Evolutionary conservation across 352 stramenopile genomes (phyloP), one percentile per base, ranked within the genome.

Genomic region (Pythium oligandrum): DNA sequence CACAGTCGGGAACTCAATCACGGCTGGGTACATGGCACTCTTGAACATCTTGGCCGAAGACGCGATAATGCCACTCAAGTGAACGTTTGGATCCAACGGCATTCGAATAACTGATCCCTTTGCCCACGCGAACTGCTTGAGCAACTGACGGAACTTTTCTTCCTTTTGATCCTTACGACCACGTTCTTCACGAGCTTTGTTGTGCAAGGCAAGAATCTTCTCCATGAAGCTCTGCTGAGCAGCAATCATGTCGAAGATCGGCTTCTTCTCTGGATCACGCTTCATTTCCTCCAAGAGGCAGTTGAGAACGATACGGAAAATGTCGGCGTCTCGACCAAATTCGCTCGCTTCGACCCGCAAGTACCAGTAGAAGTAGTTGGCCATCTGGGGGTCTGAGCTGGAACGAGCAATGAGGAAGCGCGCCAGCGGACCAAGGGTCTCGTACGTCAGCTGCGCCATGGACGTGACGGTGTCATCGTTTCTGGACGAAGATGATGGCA

Each of bases 291-390:
- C 90, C n/a, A 96, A 85, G 59, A 99, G 83, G 61, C 98, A 96
- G 52, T 84, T 90, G 2, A 92, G 57, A 32, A 91, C 81, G n/a
- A 68, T 63, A 12, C 70, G 75, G 58, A 93, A 93, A 40, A 94
- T 87, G 44, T 92, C 80, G 2, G 69, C 75, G 54, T 95, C 80
- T 30, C 76, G 78, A 7, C 62, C 80, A 52, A 85, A 70, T 48
- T 95, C 84, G 3, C 74, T 70, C 34, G 82, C 68, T 51, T 95
- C 84, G 4, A 93, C 84, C 48, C 92, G 86, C 7, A 91, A 48
- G 45, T 90, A 95, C 88, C 96, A 99, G 59, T 98, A 99, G n/a
- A 99, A 90, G 53, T 98, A 99, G 60, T 98, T 99, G 33, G 97
- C 96, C 63, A 99, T 88, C 51, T 98, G 81, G 52, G 98, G 93